Conservation (phyloP, 2,329 filamentous ascomycete genomes). For the Colletotrichum acutatum region DNA sequence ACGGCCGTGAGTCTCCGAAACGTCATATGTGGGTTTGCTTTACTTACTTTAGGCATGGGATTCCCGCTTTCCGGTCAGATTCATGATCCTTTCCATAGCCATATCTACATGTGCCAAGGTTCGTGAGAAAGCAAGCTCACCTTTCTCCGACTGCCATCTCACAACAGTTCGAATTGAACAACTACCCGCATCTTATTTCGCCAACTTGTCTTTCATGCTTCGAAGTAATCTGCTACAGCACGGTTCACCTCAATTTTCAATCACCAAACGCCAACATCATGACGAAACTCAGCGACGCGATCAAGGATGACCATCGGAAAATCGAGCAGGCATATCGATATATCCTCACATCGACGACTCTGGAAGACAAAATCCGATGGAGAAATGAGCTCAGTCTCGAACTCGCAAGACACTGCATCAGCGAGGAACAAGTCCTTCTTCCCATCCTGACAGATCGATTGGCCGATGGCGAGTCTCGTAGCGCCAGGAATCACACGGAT, state of each 20-base stretch:
- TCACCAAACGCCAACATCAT: background rate
- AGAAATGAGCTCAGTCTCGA: conserved; percentile 27
- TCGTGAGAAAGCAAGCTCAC: background rate
- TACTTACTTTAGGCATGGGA: background rate
- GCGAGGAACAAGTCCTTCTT: conserved; percentile 26
- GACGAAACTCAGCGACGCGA: conserved; percentile 25
- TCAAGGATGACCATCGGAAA: conserved; percentile 30
- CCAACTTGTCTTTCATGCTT: background rate
- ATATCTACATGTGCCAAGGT: too few relatives aligned
- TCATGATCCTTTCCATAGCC: background rate
- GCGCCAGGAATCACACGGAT: conserved; percentile 14
- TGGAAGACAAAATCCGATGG: conserved; percentile 23
- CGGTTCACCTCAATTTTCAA: background rate
- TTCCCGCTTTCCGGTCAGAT: background rate
- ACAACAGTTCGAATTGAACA: too few relatives aligned
- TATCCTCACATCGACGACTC: conserved; percentile 8
- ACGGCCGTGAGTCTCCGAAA: background rate
- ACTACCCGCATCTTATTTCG: background rate
- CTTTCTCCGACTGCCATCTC: background rate
- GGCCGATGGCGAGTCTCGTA: conserved; percentile 14
- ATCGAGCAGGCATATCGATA: conserved; percentile 31
- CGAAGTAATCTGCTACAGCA: background rate
- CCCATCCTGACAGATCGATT: conserved; percentile 13
- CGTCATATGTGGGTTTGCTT: conserved; percentile 5
- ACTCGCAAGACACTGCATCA: conserved; percentile 32